Percentiles rank a stretch among this genome's conserved stretches.
Conservation (phyloP, 2,329 filamentous ascomycete species). For the Penicillium brasilianum region DNA sequence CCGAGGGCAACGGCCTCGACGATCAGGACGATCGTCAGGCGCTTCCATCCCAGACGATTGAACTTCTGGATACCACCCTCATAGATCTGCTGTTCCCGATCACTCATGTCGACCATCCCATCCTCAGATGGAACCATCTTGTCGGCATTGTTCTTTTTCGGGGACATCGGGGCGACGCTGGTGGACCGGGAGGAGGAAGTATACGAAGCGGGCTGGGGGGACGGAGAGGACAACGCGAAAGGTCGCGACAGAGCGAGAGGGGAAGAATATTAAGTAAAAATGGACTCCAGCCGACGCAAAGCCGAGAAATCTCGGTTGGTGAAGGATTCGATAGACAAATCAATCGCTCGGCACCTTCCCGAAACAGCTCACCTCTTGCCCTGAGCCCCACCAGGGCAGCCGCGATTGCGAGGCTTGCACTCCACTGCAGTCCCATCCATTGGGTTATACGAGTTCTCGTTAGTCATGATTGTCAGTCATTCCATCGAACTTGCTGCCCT, state of each 20-base stretch:
- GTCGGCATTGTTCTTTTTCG: conserved; percentile 8
- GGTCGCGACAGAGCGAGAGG: neutral
- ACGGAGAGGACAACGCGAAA: neutral
- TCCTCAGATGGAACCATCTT: conserved; percentile 6
- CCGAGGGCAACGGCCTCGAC: conserved; percentile 8
- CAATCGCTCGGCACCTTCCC: conserved; percentile 1
- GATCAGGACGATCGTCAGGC: conserved; percentile 5
- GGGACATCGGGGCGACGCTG: conserved; percentile 1
- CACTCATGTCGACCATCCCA: conserved; percentile 7
- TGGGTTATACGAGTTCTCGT: neutral
- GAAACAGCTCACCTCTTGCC: neutral
- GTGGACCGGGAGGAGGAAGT: neutral
- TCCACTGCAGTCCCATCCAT: conserved; percentile 1
- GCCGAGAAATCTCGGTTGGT: conserved; percentile 6
- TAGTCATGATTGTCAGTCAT: neutral
- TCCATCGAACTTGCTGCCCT: neutral
- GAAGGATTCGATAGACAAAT: neutral
- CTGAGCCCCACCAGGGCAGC: neutral
- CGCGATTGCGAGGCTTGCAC: neutral
- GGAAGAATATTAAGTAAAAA: neutral
- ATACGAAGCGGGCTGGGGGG: neutral
- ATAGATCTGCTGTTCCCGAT: conserved; percentile 10
- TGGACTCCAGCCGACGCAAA: neutral
- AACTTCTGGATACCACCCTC: conserved; percentile 11
- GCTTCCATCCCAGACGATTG: conserved; percentile 11